phyloP scores from a whole-genome alignment of 352 stramenopile genomes.

The Pilasporangium apinafurcum region DNA sequence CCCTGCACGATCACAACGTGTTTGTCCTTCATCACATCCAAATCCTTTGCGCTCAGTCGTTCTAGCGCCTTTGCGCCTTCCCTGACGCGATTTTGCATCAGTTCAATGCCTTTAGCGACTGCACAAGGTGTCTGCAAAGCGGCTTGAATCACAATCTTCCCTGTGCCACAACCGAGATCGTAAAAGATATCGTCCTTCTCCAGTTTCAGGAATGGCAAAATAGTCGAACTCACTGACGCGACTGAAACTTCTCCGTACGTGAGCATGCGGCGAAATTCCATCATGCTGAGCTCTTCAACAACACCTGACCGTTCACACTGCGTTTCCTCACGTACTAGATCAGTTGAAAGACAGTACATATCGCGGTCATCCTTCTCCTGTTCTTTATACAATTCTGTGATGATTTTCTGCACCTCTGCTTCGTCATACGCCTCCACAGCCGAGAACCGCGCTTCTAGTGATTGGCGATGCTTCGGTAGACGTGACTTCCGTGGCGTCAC shows the following conservation, averaged over 20 bases:
- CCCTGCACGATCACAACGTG: slow-evolving; percentile 59
- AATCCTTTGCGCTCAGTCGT: slow-evolving; percentile 28
- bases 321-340: slow-evolving; percentile 62
- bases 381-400: slow-evolving; percentile 56
- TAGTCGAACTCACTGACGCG: slow-evolving; percentile 48
- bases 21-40: slow-evolving; percentile 41
- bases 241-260: slow-evolving; percentile 81
- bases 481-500: slow-evolving; percentile 34
- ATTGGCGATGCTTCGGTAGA: slow-evolving; percentile 27
- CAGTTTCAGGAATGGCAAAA: slow-evolving; percentile 64
- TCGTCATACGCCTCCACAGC: slow-evolving; percentile 19
- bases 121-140: slow-evolving; percentile 63
- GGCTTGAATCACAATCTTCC: slow-evolving; percentile 75
- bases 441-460: slow-evolving; percentile 32
- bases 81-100: slow-evolving; percentile 79
- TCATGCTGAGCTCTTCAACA: slow-evolving; percentile 58
- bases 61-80: slow-evolving; percentile 51
- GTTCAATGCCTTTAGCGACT: slow-evolving; percentile 68
- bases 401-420: slow-evolving; percentile 37
- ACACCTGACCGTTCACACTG: slow-evolving; percentile 54
- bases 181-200: slow-evolving; percentile 73
- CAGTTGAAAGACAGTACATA: slow-evolving; percentile 65
- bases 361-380: slow-evolving; percentile 72
- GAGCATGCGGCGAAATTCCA: slow-evolving; percentile 65
- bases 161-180: slow-evolving; percentile 74